phyloP scores from a whole-genome alignment of 164 flowering plant genomes.

The Cinnamomum micranthum region DNA sequence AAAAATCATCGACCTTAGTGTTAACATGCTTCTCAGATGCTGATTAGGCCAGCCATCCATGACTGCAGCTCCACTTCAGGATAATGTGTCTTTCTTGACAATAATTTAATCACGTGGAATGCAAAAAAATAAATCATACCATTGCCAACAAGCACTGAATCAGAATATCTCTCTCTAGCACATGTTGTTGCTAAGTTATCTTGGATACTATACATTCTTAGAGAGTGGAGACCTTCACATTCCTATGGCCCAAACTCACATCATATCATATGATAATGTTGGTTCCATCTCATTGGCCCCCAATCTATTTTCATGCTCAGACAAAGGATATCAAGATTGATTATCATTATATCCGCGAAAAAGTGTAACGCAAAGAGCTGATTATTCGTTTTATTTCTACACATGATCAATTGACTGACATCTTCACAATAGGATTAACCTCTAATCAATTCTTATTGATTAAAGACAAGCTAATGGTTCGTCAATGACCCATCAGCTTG shows the following conservation, averaged over 20 bases:
- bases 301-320: neutral
- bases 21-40: neutral
- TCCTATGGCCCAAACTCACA: neutral
- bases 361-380: no score
- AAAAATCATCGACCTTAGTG: neutral
- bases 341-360: no score
- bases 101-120: neutral
- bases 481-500: no score
- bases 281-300: neutral
- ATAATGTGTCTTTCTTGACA: neutral
- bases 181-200: neutral
- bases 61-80: neutral
- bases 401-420: neutral
- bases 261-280: neutral
- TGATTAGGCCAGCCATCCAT: neutral
- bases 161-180: neutral
- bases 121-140: neutral
- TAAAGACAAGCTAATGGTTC: no score
- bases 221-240: neutral
- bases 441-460: no score
- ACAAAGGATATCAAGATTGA: neutral
- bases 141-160: neutral
- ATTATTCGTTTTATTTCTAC: neutral
- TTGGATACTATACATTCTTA: neutral
- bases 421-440: neutral